phyloP scores from a whole-genome alignment of 257 asterid genomes.

The Ilex aquifolium region DNA sequence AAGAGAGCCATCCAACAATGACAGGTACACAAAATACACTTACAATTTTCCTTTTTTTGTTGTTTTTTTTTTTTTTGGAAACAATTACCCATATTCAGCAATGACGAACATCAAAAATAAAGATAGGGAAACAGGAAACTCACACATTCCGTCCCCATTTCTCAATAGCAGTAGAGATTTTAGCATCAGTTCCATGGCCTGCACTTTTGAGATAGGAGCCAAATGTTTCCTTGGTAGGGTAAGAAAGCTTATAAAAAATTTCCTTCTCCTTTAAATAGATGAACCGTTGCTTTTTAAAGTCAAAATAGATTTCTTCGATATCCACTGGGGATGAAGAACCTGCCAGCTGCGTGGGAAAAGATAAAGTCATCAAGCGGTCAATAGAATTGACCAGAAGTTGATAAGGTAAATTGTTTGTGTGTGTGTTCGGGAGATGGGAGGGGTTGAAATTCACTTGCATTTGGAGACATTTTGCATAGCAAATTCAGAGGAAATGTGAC shows the following conservation, averaged over 20 bases:
- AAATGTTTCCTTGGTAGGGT: slow-evolving; percentile 89
- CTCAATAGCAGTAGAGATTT: slow-evolving; percentile 65
- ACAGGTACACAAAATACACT: not conserved
- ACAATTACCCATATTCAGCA: not conserved
- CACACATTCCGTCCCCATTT: slow-evolving; percentile 99
- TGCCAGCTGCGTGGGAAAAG: slow-evolving; percentile 45
- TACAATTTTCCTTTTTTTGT: not conserved
- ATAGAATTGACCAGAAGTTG: not conserved
- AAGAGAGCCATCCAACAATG: too few species aligned
- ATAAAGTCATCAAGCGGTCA: not conserved
- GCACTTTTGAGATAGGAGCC: slow-evolving; percentile 83
- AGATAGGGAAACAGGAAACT: slow-evolving; percentile 27
- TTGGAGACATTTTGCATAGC: not conserved
- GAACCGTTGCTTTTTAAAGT: slow-evolving; percentile 91
- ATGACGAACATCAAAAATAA: not conserved
- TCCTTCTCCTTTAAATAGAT: slow-evolving; percentile 68
- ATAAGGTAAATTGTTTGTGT: too few species aligned
- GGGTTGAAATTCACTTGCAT: not conserved
- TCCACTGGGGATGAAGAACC: slow-evolving; percentile 51
- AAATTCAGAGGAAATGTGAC: too few species aligned
- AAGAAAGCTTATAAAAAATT: slow-evolving; percentile 75
- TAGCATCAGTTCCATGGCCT: slow-evolving; percentile 94
- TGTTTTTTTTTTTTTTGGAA: not conserved
- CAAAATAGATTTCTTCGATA: slow-evolving; percentile 79
- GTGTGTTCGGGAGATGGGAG: not conserved